Percentiles rank a stretch among this genome's conserved stretches.
phyloP scores from a whole-genome alignment of 2,329 filamentous ascomycete genomes.

The Eutypa lata region DNA sequence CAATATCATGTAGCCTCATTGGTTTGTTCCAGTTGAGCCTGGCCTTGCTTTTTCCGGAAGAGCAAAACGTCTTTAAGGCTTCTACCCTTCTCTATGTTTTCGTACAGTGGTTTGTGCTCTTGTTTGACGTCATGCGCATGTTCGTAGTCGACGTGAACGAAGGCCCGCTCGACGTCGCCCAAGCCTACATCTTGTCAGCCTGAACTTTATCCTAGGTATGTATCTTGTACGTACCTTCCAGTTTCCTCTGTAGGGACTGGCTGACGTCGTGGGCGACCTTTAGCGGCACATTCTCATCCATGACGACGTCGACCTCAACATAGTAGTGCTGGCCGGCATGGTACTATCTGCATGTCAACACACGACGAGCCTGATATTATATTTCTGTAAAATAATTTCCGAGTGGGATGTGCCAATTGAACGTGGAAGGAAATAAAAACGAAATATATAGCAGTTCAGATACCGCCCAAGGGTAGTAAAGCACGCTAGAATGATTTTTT shows the following conservation, averaged over 20 bases:
- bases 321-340: conserved; percentile 61
- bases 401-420: no score
- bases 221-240: conserved; percentile 42
- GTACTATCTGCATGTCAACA: conserved; percentile 50
- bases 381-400: conserved; percentile 1
- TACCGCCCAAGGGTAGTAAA: no score
- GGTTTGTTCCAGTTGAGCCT: not conserved
- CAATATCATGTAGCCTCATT: not conserved
- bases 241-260: conserved; percentile 57
- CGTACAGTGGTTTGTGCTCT: conserved; percentile 42
- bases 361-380: no score
- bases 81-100: conserved; percentile 25
- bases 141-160: conserved; percentile 45
- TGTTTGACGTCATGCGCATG: conserved; percentile 37
- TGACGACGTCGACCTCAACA: conserved; percentile 60
- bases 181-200: conserved; percentile 10
- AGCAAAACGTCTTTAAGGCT: conserved; percentile 33
- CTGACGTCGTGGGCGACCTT: conserved; percentile 59
- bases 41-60: conserved; percentile 24
- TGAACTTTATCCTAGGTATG: conserved; percentile 1
- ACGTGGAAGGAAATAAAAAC: no score
- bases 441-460: no score
- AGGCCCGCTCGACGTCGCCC: conserved; percentile 39
- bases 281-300: conserved; percentile 52
- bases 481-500: not conserved